Evolutionary conservation across 306 rosid genomes (phyloP).

Genomic region (Aeschynomene evenia): DNA sequence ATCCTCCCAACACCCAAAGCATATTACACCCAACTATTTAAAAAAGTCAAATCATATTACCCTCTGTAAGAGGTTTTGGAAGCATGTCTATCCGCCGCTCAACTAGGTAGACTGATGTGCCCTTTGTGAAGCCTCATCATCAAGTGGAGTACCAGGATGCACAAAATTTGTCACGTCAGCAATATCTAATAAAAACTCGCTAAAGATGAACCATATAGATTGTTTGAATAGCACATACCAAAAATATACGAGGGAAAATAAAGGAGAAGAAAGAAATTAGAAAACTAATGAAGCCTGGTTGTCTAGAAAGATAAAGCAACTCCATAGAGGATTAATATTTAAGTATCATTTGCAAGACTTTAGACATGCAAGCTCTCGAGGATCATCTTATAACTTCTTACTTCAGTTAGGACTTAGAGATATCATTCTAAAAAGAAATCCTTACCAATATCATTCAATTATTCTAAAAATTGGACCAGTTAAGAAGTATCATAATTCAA

Average conservation of each 20-base stretch:
- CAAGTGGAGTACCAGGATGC: slow-evolving; percentile 78
- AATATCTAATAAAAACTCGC: slow-evolving; percentile 64
- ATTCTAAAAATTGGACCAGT: slow-evolving; percentile 4
- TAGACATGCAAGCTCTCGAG: slow-evolving; percentile 16
- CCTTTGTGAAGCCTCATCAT: slow-evolving; percentile 95
- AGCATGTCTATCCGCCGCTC: slow-evolving; percentile 98
- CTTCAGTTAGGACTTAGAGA: slow-evolving; percentile 6
- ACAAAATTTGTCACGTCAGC: slow-evolving; percentile 99
- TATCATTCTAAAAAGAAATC: not conserved
- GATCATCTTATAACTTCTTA: slow-evolving; percentile 12
- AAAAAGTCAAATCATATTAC: slow-evolving; percentile 39
- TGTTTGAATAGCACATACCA: slow-evolving; percentile 19
- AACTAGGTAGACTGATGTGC: slow-evolving; percentile 95
- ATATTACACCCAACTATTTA: slow-evolving; percentile 4
- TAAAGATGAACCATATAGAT: slow-evolving; percentile 46
- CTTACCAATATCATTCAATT: not conserved
- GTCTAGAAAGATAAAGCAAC: slow-evolving; percentile 5
- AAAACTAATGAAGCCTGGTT: slow-evolving; percentile 11
- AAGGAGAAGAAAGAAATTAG: not conserved
- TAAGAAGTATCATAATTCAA: not conserved
- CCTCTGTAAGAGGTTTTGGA: slow-evolving; percentile 97
- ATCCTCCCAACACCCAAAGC: too few relatives aligned
- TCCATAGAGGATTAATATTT: slow-evolving; percentile 16
- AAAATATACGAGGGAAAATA: not conserved
- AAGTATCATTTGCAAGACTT: slow-evolving; percentile 8